phyloP scores from a whole-genome alignment of 2,329 filamentous ascomycete genomes.

The Microdochium trichocladiopsis region DNA sequence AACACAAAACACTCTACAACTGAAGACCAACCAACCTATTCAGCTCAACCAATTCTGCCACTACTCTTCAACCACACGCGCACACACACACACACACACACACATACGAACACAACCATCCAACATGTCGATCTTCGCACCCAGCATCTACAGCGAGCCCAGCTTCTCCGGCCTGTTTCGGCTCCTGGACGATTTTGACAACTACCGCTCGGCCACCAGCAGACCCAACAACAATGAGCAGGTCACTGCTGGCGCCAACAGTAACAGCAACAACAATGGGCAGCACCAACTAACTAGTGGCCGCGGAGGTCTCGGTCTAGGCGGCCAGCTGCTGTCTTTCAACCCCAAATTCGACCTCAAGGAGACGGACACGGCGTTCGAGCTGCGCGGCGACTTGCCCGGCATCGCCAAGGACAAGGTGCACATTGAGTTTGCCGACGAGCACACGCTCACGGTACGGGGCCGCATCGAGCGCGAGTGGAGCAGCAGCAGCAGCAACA shows the following conservation, averaged over 20 bases:
- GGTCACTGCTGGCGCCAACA: not conserved
- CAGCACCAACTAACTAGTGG: not conserved
- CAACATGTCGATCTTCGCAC: slow-evolving; percentile 3
- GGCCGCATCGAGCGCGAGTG: slow-evolving; percentile 2
- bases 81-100: not conserved
- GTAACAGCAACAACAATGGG: not conserved
- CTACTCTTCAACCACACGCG: no score
- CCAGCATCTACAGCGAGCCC: slow-evolving; percentile 2
- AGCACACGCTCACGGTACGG: slow-evolving; percentile 1
- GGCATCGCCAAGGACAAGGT: slow-evolving; percentile 2
- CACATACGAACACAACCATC: not conserved
- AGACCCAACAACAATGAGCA: not conserved
- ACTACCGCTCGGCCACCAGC: not conserved
- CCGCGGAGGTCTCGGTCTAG: not conserved
- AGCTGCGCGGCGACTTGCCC: slow-evolving; percentile 4
- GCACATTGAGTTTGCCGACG: slow-evolving; percentile 3
- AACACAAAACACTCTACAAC: not conserved
- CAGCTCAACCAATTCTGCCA: no score
- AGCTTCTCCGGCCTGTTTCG: slow-evolving; percentile 4
- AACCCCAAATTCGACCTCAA: slow-evolving; percentile 3
- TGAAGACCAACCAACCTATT: not conserved
- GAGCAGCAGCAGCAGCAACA: not conserved
- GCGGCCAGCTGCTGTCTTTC: slow-evolving; percentile 1
- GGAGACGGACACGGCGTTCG: slow-evolving; percentile 3
- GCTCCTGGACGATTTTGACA: slow-evolving; percentile 4